phyloP scores from a whole-genome alignment of 176 grass and related monocot genomes.

The Bothriochloa decipiens region DNA sequence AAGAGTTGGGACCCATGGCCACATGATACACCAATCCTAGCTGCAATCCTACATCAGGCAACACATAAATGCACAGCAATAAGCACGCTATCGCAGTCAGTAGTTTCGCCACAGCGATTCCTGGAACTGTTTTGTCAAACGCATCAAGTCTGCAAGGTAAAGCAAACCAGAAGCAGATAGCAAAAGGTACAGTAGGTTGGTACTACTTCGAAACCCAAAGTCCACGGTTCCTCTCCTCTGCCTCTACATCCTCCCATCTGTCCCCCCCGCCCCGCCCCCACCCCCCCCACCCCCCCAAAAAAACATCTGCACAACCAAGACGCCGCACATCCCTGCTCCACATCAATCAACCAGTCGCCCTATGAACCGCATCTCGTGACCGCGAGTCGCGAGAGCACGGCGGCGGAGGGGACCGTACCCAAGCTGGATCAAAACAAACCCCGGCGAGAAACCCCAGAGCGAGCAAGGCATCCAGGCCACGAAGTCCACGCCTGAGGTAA shows the following conservation, averaged over 20 bases:
- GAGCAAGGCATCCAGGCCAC: background rate
- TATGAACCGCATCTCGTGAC: background rate
- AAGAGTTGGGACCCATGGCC: background rate
- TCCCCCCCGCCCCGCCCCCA: no score
- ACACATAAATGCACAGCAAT: background rate
- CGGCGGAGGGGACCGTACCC: background rate
- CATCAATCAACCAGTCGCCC: background rate
- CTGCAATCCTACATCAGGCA: constrained; percentile 7
- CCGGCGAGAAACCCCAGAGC: background rate
- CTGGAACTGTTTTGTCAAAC: background rate
- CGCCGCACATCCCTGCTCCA: background rate
- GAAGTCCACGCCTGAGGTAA: background rate
- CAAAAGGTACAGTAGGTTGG: background rate
- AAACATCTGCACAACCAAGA: background rate
- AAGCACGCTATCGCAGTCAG: background rate
- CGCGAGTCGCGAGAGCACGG: background rate
- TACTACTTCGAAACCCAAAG: background rate
- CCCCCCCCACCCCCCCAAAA: no score
- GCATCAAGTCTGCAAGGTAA: background rate
- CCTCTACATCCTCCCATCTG: background rate
- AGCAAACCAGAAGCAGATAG: background rate
- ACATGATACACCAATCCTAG: background rate
- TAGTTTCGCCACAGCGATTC: background rate
- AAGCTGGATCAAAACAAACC: background rate
- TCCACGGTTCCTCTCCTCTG: background rate